These are phyloP conservation scores for Harringtonia aguacate DNA, from an alignment of 2,329 filamentous ascomycete genomes.

Conservation along the genomic window DNA sequence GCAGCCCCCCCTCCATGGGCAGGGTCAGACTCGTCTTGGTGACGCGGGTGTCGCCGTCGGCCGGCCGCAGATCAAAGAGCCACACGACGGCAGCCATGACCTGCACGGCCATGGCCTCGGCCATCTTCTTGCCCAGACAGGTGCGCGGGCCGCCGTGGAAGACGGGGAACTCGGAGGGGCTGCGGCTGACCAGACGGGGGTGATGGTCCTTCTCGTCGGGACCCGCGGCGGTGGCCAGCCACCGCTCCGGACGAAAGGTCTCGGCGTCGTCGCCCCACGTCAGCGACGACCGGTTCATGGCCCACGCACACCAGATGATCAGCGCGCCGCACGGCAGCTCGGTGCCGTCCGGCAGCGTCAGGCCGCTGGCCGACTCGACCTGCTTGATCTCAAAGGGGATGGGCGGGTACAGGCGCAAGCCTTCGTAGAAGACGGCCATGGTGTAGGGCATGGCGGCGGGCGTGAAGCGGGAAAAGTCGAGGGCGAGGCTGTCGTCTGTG, in stretches of 20 bases:
- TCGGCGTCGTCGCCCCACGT: slow-evolving; percentile 49
- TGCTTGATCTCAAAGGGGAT: slow-evolving; percentile 59
- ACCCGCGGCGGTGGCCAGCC: slow-evolving; percentile 25
- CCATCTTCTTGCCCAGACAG: slow-evolving; percentile 55
- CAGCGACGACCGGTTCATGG: slow-evolving; percentile 45
- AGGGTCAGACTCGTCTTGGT: slow-evolving; percentile 52
- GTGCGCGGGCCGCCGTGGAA: slow-evolving; percentile 53
- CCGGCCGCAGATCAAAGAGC: slow-evolving; percentile 38
- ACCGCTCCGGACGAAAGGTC: slow-evolving; percentile 45
- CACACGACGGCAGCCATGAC: slow-evolving; percentile 38
- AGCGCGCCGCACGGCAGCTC: slow-evolving; percentile 41
- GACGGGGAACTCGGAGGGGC: slow-evolving; percentile 48
- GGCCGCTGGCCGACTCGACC: slow-evolving; percentile 29
- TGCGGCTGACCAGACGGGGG: slow-evolving; percentile 28
- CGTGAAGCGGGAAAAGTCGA: slow-evolving; percentile 24
- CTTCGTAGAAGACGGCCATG: slow-evolving; percentile 52
- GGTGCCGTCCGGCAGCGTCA: slow-evolving; percentile 49
- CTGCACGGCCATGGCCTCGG: slow-evolving; percentile 47
- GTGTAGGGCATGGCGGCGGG: slow-evolving; percentile 40
- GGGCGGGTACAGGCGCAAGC: slow-evolving; percentile 50
- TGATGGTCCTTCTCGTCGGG: slow-evolving; percentile 1
- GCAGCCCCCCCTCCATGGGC: slow-evolving; percentile 52
- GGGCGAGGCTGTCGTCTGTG: slow-evolving; percentile 5
- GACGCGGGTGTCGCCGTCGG: slow-evolving; percentile 22
- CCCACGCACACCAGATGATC: slow-evolving; percentile 54